A percentile compares a stretch with the other conserved stretches of the same genome.
Conservation (phyloP, 2,329 filamentous ascomycete species). For the Monosporascus sp. region DNA sequence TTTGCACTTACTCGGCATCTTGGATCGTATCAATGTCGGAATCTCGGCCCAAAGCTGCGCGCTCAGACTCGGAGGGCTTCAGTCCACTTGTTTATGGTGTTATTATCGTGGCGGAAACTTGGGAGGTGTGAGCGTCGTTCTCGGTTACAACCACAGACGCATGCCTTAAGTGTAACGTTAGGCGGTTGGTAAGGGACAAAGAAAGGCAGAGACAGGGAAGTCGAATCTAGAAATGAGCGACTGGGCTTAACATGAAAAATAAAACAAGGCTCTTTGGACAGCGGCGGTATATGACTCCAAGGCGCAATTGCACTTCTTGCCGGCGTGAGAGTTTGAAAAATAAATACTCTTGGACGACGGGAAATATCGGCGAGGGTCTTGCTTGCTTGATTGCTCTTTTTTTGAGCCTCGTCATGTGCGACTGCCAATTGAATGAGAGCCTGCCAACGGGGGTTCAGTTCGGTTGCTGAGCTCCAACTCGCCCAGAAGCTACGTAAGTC, state of each 20-base stretch:
- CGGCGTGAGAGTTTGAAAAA: no score
- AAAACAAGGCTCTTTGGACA: background rate
- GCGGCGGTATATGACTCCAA: no score
- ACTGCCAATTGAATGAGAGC: background rate
- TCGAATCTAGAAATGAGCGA: slow-evolving; percentile 9
- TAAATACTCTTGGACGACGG: background rate
- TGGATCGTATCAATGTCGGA: background rate
- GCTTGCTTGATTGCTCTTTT: background rate
- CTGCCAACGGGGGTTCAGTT: no score
- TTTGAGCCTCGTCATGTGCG: background rate
- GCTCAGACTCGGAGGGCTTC: no score
- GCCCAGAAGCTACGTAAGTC: no score
- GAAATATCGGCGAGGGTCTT: background rate
- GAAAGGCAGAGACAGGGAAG: slow-evolving; percentile 1
- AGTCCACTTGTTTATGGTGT: no score
- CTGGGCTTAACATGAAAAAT: slow-evolving; percentile 6
- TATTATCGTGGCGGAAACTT: no score
- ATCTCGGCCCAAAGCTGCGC: no score
- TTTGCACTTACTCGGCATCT: slow-evolving; percentile 23
- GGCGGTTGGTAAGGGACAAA: slow-evolving; percentile 1
- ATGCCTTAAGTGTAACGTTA: background rate
- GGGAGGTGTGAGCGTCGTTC: no score
- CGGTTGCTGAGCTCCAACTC: no score
- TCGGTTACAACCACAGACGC: no score
- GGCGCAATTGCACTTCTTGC: no score